Conservation (phyloP, 371 early-diverging fungal genomes). For the Circinella minor region DNA sequence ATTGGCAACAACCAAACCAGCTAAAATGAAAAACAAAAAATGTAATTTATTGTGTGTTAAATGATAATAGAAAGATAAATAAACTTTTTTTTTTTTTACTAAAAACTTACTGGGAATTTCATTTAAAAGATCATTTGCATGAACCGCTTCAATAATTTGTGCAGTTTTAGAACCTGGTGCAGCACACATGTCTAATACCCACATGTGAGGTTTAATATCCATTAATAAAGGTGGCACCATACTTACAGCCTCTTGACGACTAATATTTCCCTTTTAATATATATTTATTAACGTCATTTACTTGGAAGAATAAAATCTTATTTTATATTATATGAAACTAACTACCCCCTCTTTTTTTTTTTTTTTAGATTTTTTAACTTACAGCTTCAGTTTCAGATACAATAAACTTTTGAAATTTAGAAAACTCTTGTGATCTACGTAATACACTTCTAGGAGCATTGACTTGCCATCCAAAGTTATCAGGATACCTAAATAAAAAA, state of each 20-base stretch:
- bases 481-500: conserved; percentile 78
- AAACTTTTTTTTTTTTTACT: background rate
- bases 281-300: background rate
- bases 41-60: background rate
- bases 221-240: conserved; percentile 98
- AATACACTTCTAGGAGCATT: conserved; percentile 72
- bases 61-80: background rate
- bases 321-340: no score
- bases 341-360: no score
- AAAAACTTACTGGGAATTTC: conserved; percentile 61
- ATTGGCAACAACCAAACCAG: conserved; percentile 97
- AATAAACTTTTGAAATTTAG: conserved; percentile 90
- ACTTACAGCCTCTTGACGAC: conserved; percentile 97
- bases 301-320: no score
- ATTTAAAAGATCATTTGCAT: conserved; percentile 66
- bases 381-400: conserved; percentile 91
- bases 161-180: conserved; percentile 93
- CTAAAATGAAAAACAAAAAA: conserved; percentile 35
- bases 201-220: conserved; percentile 91
- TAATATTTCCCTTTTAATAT: conserved; percentile 84
- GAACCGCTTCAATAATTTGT: conserved; percentile 93
- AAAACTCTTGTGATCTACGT: conserved; percentile 73
- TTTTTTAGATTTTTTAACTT: background rate
- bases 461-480: conserved; percentile 88
- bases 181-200: conserved; percentile 92